Conservation (phyloP, 2,329 filamentous ascomycete species). For the Alternaria sp. region DNA sequence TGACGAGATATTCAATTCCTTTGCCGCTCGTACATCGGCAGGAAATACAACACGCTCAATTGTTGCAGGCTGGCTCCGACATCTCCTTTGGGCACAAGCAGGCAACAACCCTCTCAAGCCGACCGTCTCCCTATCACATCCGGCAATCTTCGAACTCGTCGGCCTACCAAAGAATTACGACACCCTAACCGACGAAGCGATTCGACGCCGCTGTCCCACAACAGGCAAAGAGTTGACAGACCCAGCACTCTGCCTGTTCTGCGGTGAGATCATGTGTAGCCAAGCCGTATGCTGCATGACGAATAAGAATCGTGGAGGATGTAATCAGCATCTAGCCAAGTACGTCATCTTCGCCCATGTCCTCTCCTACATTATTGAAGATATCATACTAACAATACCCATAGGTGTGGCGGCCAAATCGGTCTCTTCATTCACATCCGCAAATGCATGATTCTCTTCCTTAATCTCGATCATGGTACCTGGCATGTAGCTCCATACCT, state of each 20-base stretch:
- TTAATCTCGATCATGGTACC: conserved; percentile 82
- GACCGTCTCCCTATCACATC: conserved; percentile 72
- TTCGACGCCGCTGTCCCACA: conserved; percentile 81
- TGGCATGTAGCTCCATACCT: conserved; percentile 91
- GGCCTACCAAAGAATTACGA: conserved; percentile 93
- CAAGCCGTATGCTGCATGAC: conserved; percentile 91
- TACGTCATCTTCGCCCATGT: conserved; percentile 58
- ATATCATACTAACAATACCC: conserved; percentile 3
- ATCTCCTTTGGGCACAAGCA: conserved; percentile 59
- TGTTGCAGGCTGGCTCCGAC: conserved; percentile 76
- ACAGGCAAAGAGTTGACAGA: conserved; percentile 92
- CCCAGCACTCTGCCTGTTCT: conserved; percentile 91
- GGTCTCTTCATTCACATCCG: conserved; percentile 97
- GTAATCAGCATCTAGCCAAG: conserved; percentile 88
- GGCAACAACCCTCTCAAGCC: conserved; percentile 54
- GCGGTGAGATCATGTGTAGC: conserved; percentile 94
- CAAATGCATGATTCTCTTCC: conserved; percentile 90
- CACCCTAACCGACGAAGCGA: conserved; percentile 88
- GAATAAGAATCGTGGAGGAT: conserved; percentile 66
- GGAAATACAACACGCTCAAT: conserved; percentile 58
- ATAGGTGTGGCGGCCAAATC: conserved; percentile 84
- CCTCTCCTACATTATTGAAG: conserved; percentile 22
- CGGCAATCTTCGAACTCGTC: conserved; percentile 91
- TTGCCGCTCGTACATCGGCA: conserved; percentile 49
- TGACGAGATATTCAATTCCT: conserved; percentile 75